A percentile compares a stretch with the other conserved stretches of the same genome.
Evolutionary conservation across 257 asterid species (phyloP).

Genomic region (Solanum arcanum): DNA sequence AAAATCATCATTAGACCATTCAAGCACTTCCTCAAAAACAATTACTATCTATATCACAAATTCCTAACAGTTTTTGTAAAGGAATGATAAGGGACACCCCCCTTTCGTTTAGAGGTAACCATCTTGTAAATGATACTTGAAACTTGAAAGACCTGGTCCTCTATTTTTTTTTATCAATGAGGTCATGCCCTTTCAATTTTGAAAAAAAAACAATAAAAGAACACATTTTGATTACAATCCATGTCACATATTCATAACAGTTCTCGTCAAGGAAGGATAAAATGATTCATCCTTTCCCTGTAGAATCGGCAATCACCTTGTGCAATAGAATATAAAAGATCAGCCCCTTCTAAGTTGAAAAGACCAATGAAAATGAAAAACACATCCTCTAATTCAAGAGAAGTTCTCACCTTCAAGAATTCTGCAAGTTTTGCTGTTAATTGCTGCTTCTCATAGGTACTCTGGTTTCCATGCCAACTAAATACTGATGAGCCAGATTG

Average conservation of each 20-base stretch:
- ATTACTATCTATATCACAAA: background rate
- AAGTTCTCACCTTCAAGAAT: constrained; percentile 62
- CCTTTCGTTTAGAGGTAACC: background rate
- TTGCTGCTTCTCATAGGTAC: constrained; percentile 88
- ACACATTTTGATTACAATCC: background rate
- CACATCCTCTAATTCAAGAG: background rate
- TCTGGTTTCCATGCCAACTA: constrained; percentile 87
- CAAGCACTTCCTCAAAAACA: background rate
- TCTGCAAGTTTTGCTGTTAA: constrained; percentile 66
- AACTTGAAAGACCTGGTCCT: background rate
- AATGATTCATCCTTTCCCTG: background rate
- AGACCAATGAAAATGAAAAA: background rate
- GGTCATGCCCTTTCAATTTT: background rate
- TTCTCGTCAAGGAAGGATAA: background rate
- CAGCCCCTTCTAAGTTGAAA: background rate
- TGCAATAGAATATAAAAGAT: background rate
- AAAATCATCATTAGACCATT: background rate
- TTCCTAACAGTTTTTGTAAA: background rate
- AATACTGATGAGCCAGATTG: constrained; percentile 75
- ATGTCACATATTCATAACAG: background rate
- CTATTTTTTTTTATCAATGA: background rate
- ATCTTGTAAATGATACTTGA: background rate
- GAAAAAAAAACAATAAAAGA: background rate
- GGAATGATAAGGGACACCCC: background rate
- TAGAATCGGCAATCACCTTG: background rate